Percentiles rank a stretch among this genome's conserved stretches.
Conservation (phyloP, 306 rosid species). For the Cyamopsis tetragonoloba region DNA sequence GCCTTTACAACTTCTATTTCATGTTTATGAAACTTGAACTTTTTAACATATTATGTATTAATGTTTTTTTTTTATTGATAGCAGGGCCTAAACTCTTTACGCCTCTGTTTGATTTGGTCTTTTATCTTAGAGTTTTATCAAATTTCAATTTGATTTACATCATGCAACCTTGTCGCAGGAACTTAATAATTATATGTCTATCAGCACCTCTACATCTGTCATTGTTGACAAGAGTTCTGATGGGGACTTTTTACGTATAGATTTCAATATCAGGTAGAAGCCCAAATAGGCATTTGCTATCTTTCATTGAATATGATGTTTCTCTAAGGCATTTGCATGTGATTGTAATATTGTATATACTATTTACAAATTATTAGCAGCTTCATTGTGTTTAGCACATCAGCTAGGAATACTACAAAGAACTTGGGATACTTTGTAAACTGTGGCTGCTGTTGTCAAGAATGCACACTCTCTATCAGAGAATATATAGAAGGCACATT, state of each 20-base stretch:
- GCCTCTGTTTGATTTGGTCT: slow-evolving; percentile 15
- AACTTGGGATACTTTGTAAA: slow-evolving; percentile 9
- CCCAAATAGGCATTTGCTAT: slow-evolving; percentile 15
- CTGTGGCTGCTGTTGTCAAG: not conserved
- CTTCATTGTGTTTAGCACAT: not conserved
- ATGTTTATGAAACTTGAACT: slow-evolving; percentile 1
- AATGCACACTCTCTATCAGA: not conserved
- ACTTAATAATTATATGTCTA: slow-evolving; percentile 68
- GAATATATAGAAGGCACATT: not conserved
- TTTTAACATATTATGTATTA: not conserved
- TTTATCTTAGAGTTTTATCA: slow-evolving; percentile 11
- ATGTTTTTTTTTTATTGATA: slow-evolving; percentile 13
- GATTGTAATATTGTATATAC: too few species aligned
- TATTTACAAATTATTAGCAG: not conserved
- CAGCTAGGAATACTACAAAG: slow-evolving; percentile 4
- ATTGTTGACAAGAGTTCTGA: slow-evolving; percentile 90
- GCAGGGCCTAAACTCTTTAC: not conserved
- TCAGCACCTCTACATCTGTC: slow-evolving; percentile 82
- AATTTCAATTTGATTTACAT: slow-evolving; percentile 8
- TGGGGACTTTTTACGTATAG: slow-evolving; percentile 84
- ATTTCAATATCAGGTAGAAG: slow-evolving; percentile 83
- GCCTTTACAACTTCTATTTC: slow-evolving; percentile 14
- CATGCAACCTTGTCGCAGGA: slow-evolving; percentile 55
- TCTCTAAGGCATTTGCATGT: not conserved
- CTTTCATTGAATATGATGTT: slow-evolving; percentile 26